Conservation (phyloP, 805 yeast genomes). For the Hanseniaspora thailandica region DNA sequence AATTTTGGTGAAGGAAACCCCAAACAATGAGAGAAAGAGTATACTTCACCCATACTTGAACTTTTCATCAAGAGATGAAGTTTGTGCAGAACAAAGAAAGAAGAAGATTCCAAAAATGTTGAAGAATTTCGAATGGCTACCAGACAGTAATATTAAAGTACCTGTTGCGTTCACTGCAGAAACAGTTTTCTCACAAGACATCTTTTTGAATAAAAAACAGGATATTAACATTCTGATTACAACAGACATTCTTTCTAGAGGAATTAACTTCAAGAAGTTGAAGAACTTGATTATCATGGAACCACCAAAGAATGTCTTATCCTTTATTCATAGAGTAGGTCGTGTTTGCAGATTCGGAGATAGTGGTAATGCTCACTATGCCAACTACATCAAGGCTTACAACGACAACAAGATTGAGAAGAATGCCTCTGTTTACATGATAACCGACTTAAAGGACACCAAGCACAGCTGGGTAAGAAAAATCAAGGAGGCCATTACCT, state of each 20-base stretch:
- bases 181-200: not conserved
- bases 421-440: conserved; percentile 74
- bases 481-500: conserved; percentile 49
- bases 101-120: not conserved
- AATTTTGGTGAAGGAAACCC: conserved; percentile 57
- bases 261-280: conserved; percentile 72
- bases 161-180: conserved; percentile 12
- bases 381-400: not conserved
- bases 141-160: conserved; percentile 30
- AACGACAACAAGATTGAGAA: conserved; percentile 44
- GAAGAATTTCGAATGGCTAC: conserved; percentile 17
- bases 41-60: conserved; percentile 52
- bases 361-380: conserved; percentile 3
- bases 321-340: conserved; percentile 82
- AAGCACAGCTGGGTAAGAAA: conserved; percentile 76
- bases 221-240: conserved; percentile 62
- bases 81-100: conserved; percentile 15
- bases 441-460: conserved; percentile 43
- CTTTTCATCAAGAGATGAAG: conserved; percentile 40
- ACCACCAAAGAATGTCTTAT: conserved; percentile 73
- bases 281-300: conserved; percentile 76
- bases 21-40: conserved; percentile 45
- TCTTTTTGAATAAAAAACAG: conserved; percentile 15
- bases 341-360: conserved; percentile 61
- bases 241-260: conserved; percentile 83